Percentiles rank a stretch among this genome's conserved stretches.
These are phyloP conservation scores for Pelargonium citronellum DNA, from an alignment of 441 rosid genomes.

Conservation along the genomic window DNA sequence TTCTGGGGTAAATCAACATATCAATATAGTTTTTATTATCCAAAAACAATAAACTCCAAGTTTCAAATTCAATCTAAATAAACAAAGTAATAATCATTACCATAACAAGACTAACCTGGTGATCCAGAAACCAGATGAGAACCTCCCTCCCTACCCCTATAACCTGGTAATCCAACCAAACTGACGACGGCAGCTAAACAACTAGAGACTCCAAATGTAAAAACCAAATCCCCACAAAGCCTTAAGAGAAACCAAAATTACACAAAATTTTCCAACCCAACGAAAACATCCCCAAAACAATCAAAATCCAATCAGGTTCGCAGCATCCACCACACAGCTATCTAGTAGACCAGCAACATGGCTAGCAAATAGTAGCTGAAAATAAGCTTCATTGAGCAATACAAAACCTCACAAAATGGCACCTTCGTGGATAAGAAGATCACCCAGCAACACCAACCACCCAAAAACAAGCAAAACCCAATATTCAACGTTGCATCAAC, in stretches of 20 bases:
- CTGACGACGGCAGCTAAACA: neutral
- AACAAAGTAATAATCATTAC: neutral
- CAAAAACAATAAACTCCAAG: neutral
- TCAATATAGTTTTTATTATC: neutral
- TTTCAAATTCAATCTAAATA: neutral
- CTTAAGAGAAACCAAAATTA: neutral
- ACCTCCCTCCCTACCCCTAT: neutral
- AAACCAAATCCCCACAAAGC: neutral
- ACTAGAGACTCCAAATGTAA: neutral
- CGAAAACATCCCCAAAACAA: neutral
- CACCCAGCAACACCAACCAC: neutral
- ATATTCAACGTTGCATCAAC: neutral
- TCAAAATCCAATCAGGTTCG: neutral
- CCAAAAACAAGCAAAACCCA: constrained; percentile 2
- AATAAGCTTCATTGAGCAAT: neutral
- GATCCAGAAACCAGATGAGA: neutral
- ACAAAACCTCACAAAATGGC: neutral
- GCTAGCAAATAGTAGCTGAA: neutral
- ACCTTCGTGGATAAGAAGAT: neutral
- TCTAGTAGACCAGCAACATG: neutral
- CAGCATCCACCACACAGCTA: neutral
- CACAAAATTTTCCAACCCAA: neutral
- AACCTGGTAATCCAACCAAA: constrained; percentile 2
- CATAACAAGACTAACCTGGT: neutral
- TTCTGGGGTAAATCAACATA: neutral